Percentiles rank a stretch among this genome's conserved stretches.
phyloP scores from a whole-genome alignment of 176 grass and related monocot genomes.

The maize (Zea mays) region DNA sequence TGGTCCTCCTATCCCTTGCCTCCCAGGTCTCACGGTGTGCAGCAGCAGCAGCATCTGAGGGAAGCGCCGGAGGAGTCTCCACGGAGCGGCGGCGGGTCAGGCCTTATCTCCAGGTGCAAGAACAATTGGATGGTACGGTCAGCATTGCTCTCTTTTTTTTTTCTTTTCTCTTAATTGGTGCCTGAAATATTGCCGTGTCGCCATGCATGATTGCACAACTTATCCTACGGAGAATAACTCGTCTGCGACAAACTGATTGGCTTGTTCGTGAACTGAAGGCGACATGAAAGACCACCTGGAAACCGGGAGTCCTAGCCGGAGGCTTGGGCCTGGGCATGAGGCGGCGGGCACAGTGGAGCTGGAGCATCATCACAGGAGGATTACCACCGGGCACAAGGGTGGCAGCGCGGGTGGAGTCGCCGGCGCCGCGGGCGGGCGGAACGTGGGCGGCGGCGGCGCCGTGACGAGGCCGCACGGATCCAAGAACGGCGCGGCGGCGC shows the following conservation, averaged over 20 bases:
- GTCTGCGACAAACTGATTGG: not conserved
- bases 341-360: not conserved
- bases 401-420: conserved; percentile 19
- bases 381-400: conserved; percentile 33
- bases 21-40: conserved; percentile 38
- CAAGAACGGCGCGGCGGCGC: conserved; percentile 21
- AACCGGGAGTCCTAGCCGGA: conserved; percentile 34
- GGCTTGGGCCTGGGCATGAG: conserved; percentile 10
- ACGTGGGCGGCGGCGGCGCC: conserved; percentile 20
- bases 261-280: conserved; percentile 5
- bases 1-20: conserved; percentile 38
- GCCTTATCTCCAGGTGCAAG: conserved; percentile 27
- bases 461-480: conserved; percentile 12
- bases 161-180: not conserved
- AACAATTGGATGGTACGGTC: conserved; percentile 29
- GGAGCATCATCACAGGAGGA: conserved; percentile 14
- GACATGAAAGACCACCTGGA: not conserved
- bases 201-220: not conserved
- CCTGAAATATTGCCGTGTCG: not conserved
- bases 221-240: not conserved
- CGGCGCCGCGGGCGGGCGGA: not conserved
- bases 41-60: conserved; percentile 23
- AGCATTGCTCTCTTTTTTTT: not conserved
- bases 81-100: not conserved
- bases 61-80: not conserved